Evolutionary conservation across 2,329 filamentous ascomycete species (phyloP).

Genomic region (Acarospora socialis): DNA sequence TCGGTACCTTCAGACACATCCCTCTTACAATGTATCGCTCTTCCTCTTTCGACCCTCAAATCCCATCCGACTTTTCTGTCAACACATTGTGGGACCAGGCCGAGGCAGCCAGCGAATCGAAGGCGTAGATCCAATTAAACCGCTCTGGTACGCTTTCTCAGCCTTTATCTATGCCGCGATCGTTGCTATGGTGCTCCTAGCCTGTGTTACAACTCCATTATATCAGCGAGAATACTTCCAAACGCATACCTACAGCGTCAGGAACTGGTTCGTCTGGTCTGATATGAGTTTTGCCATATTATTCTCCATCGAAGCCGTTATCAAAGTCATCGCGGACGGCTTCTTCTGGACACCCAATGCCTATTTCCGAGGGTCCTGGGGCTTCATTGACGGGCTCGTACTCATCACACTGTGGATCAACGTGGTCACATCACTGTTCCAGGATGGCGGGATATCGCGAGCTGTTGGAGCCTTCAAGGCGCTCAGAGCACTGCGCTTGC

Average conservation of each 20-base stretch:
- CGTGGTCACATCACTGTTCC: constrained; percentile 65
- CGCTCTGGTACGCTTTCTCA: constrained; percentile 85
- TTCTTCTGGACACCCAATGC: constrained; percentile 96
- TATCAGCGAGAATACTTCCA: constrained; percentile 82
- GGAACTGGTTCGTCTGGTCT: constrained; percentile 90
- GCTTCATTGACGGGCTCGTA: constrained; percentile 84
- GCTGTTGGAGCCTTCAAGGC: constrained; percentile 96
- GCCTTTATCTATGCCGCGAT: constrained; percentile 89
- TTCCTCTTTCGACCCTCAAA: constrained; percentile 74
- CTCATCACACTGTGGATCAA: constrained; percentile 92
- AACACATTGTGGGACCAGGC: constrained; percentile 80
- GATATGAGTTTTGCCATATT: constrained; percentile 79
- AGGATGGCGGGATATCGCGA: constrained; percentile 72
- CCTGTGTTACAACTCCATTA: constrained; percentile 84
- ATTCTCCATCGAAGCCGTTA: constrained; percentile 71
- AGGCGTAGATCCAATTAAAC: constrained; percentile 75
- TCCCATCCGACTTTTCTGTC: constrained; percentile 66
- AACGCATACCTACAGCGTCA: constrained; percentile 41
- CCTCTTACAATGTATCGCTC: constrained; percentile 81
- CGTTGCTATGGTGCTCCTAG: constrained; percentile 92
- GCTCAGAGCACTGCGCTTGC: constrained; percentile 70
- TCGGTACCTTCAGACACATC: constrained; percentile 76
- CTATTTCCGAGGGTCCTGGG: constrained; percentile 93
- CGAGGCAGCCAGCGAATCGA: constrained; percentile 77
- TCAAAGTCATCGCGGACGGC: constrained; percentile 91